Evolutionary conservation across 331 rosid genomes (phyloP).

Genomic region (Quercus tomentella): DNA sequence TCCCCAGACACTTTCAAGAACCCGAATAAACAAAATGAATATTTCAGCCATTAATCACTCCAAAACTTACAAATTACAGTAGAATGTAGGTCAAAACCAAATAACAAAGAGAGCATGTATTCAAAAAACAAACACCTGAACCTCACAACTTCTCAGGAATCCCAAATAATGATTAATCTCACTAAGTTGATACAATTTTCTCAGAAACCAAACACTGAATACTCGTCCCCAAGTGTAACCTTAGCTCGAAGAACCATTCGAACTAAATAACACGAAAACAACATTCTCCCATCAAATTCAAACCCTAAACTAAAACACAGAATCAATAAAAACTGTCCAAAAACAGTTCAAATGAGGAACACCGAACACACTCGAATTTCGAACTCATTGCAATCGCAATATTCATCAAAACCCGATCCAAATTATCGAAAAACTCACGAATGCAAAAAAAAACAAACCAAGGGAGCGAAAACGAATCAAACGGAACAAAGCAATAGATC

Average conservation of each 20-base stretch:
- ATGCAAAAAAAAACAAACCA: conserved; percentile 7
- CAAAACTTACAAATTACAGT: not conserved
- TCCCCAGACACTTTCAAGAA: not conserved
- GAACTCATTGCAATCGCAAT: conserved; percentile 25
- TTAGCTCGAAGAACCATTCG: conserved; percentile 14
- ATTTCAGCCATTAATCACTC: not conserved
- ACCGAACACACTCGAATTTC: conserved; percentile 18
- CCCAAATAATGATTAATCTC: conserved; percentile 4
- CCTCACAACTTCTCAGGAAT: not conserved
- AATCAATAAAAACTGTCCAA: conserved; percentile 19
- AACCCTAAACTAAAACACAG: conserved; percentile 11
- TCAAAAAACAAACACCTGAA: not conserved
- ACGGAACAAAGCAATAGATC: conserved; percentile 49
- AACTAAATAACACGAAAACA: not conserved
- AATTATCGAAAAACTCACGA: conserved; percentile 10
- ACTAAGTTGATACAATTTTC: conserved; percentile 8
- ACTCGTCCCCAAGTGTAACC: conserved; percentile 1
- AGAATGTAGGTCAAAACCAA: not conserved
- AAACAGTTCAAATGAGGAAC: conserved; percentile 32
- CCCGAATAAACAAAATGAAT: not conserved
- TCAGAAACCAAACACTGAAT: conserved; percentile 15
- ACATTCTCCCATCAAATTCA: conserved; percentile 8
- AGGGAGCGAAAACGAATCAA: conserved; percentile 25
- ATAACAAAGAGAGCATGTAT: conserved; percentile 1
- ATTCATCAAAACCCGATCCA: conserved; percentile 23